Conservation (phyloP, 176 grass and related monocot species). For the Tillandsia leiboldiana region DNA sequence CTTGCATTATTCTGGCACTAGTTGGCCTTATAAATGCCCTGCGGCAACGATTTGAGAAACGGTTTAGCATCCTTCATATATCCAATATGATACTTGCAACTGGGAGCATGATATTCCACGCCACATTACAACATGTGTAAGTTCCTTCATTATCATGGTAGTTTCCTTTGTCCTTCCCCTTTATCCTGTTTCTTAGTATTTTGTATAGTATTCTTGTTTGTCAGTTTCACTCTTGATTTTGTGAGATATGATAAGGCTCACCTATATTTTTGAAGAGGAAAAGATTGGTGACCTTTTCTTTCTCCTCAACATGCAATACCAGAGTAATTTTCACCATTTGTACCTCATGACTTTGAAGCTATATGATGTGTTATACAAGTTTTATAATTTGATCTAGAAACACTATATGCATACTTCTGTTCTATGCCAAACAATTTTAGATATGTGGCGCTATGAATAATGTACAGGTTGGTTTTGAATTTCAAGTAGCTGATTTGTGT, state of each 20-base stretch:
- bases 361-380: too few relatives aligned
- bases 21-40: conserved; percentile 58
- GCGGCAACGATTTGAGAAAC: conserved; percentile 69
- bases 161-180: neutral
- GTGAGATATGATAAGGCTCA: too few relatives aligned
- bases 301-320: neutral
- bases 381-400: too few relatives aligned
- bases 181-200: neutral
- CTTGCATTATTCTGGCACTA: conserved; percentile 56
- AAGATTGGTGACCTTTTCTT: neutral
- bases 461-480: too few relatives aligned
- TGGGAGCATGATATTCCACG: conserved; percentile 78
- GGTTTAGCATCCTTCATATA: conserved; percentile 76
- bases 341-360: too few relatives aligned
- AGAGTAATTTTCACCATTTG: neutral
- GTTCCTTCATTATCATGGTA: neutral
- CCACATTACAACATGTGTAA: conserved; percentile 80
- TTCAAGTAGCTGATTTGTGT: too few relatives aligned
- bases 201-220: neutral
- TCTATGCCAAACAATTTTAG: too few relatives aligned
- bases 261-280: too few relatives aligned
- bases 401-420: too few relatives aligned
- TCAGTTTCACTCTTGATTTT: too few relatives aligned
- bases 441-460: too few relatives aligned
- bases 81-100: conserved; percentile 75